Conservation (phyloP, 768 basidiomycete species). For the Trametes meyenii region DNA sequence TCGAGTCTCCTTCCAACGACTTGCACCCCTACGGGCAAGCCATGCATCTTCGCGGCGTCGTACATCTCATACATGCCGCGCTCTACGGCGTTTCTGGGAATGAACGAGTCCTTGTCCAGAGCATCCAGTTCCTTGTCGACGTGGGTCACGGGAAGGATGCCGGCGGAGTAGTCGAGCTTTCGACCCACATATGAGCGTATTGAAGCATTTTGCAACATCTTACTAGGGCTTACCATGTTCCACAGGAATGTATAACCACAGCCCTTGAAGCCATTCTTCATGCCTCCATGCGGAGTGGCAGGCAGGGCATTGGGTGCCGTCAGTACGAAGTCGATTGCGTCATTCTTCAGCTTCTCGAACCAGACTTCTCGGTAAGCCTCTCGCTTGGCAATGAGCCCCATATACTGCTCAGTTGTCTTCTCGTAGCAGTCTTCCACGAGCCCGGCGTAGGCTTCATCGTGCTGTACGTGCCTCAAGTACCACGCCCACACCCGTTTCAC, state of each 20-base stretch:
- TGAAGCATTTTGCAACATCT: not conserved
- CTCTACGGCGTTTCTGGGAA: conserved; percentile 41
- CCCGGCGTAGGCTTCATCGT: conserved; percentile 29
- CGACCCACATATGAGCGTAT: not conserved
- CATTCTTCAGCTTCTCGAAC: conserved; percentile 29
- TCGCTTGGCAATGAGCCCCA: conserved; percentile 32
- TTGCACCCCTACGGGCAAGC: conserved; percentile 50
- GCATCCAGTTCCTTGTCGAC: conserved; percentile 42
- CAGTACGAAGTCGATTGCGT: conserved; percentile 42
- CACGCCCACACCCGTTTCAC: conserved; percentile 33
- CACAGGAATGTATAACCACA: conserved; percentile 43
- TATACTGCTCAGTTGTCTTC: conserved; percentile 34
- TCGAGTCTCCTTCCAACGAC: conserved; percentile 47
- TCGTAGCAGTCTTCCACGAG: conserved; percentile 31
- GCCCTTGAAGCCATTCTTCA: conserved; percentile 38
- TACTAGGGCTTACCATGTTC: conserved; percentile 45
- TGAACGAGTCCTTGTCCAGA: conserved; percentile 27
- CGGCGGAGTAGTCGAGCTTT: conserved; percentile 50
- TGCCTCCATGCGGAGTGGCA: conserved; percentile 41
- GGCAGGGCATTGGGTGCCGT: conserved; percentile 44
- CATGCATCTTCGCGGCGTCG: conserved; percentile 45
- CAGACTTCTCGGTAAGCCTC: conserved; percentile 35
- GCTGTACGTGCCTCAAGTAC: conserved; percentile 30
- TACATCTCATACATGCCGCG: conserved; percentile 45
- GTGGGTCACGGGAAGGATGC: conserved; percentile 49